phyloP scores from a whole-genome alignment of 305 asterid genomes.

The Striga hermonthica region DNA sequence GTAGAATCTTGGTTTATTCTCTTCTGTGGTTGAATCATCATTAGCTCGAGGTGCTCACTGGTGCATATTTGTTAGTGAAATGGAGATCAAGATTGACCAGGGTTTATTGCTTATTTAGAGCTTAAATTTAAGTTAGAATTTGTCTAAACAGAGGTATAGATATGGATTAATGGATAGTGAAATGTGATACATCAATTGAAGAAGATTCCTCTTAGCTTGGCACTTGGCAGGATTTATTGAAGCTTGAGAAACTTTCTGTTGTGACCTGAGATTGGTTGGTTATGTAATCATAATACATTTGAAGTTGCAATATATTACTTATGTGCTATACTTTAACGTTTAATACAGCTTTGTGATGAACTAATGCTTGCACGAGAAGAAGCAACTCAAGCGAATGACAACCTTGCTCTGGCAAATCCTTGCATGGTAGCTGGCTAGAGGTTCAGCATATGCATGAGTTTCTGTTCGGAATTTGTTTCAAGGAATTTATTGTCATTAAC shows the following conservation, averaged over 20 bases:
- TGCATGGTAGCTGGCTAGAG: constrained; percentile 37
- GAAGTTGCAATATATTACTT: constrained; percentile 20
- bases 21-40: background rate
- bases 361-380: constrained; percentile 61
- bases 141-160: background rate
- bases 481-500: constrained; percentile 26
- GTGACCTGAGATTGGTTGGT: constrained; percentile 24
- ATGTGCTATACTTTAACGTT: constrained; percentile 16
- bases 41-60: background rate
- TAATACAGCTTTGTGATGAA: constrained; percentile 60
- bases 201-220: background rate
- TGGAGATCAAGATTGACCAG: background rate
- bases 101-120: constrained; percentile 13
- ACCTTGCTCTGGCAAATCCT: constrained; percentile 45
- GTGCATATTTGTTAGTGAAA: background rate
- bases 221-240: background rate
- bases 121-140: background rate
- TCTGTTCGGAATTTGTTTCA: constrained; percentile 4
- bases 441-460: constrained; percentile 22
- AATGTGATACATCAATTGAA: constrained; percentile 2
- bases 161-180: constrained; percentile 11
- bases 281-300: background rate
- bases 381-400: constrained; percentile 58
- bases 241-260: constrained; percentile 21
- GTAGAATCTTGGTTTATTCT: background rate